phyloP scores from a whole-genome alignment of 2,329 filamentous ascomycete genomes.

The Nothophoma quercina region DNA sequence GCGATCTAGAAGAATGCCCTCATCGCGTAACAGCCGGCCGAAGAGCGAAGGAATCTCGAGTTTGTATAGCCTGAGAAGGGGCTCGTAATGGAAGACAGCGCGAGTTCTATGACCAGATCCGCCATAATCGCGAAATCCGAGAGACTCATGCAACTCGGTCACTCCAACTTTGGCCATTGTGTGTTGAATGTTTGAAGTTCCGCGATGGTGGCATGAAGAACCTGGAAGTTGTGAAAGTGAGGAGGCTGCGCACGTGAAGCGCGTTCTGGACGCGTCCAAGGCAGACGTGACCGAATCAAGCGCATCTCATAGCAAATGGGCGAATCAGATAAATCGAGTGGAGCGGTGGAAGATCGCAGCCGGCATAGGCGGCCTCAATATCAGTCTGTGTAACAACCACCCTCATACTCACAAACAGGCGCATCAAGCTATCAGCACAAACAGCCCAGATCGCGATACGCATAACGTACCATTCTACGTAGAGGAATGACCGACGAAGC shows the following conservation, averaged over 20 bases:
- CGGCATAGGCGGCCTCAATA: not conserved
- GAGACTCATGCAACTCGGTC: not conserved
- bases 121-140: not conserved
- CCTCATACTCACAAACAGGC: not conserved
- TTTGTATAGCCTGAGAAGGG: constrained; percentile 16
- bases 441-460: not conserved
- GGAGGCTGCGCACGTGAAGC: not conserved
- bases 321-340: too few relatives aligned
- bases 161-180: not conserved
- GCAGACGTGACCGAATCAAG: not conserved
- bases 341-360: not conserved
- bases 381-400: too few relatives aligned
- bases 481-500: too few relatives aligned
- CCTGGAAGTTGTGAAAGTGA: not conserved
- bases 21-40: constrained; percentile 13
- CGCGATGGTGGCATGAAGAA: too few relatives aligned
- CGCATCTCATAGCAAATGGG: not conserved
- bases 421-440: not conserved
- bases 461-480: too few relatives aligned
- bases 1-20: constrained; percentile 10
- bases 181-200: too few relatives aligned
- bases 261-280: not conserved
- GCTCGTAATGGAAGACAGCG: constrained; percentile 6
- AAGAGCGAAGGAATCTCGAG: constrained; percentile 18
- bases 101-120: not conserved